These are phyloP conservation scores for Naganishia vaughanmartiniae DNA, from an alignment of 768 basidiomycete species.

Conservation along the genomic window DNA sequence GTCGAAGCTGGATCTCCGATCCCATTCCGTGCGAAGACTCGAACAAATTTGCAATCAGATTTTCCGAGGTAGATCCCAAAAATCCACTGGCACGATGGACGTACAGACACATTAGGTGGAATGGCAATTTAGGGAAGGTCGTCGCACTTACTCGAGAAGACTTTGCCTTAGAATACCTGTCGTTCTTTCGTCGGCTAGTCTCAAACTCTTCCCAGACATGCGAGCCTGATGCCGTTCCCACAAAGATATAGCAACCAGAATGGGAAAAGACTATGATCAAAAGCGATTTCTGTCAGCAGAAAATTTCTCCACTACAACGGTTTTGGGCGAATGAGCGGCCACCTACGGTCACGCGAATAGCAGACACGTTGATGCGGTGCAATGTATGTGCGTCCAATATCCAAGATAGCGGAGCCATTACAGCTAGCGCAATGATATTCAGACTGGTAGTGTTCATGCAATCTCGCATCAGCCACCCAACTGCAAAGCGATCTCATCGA, in stretches of 20 bases:
- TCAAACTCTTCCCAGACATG: conserved; percentile 6
- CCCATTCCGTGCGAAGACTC: conserved; percentile 7
- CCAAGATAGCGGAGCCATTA: conserved; percentile 77
- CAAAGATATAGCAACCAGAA: neutral
- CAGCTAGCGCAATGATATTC: conserved; percentile 61
- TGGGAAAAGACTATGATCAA: conserved; percentile 11
- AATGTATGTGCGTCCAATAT: conserved; percentile 70
- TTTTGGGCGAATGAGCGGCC: neutral
- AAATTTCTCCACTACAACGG: neutral
- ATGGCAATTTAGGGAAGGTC: too few relatives aligned
- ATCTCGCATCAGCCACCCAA: conserved; percentile 53
- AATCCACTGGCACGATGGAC: neutral
- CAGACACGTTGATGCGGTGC: conserved; percentile 79
- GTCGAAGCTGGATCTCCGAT: conserved; percentile 19
- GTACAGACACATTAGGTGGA: neutral
- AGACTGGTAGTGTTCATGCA: conserved; percentile 23
- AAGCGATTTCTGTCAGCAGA: neutral
- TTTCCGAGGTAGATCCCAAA: conserved; percentile 12
- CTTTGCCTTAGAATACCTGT: neutral
- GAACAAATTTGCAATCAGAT: conserved; percentile 18
- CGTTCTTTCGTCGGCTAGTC: neutral
- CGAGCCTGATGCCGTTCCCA: conserved; percentile 16
- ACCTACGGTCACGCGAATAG: conserved; percentile 67
- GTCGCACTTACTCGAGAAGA: conserved; percentile 3
- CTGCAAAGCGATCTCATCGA: neutral